Conservation (phyloP, 2,329 filamentous ascomycete species). For the Ophiostoma ips region DNA sequence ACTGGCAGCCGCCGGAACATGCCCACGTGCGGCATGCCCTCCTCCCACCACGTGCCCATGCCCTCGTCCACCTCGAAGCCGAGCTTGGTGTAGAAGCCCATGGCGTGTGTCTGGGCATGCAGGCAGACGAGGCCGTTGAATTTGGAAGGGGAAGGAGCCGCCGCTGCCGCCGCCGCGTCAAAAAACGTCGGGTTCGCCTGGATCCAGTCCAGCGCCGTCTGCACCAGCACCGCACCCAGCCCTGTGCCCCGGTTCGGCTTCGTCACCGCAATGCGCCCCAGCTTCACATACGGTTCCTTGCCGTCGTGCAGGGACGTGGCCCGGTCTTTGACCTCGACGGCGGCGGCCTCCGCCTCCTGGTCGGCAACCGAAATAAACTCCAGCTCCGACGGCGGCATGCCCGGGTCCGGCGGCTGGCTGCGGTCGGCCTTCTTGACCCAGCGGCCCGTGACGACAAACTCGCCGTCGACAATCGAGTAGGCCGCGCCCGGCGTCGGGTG, state of each 20-base stretch:
- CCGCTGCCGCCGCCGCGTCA: slow-evolving; percentile 21
- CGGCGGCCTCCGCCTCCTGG: slow-evolving; percentile 8
- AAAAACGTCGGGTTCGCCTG: slow-evolving; percentile 43
- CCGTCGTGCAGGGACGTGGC: slow-evolving; percentile 42
- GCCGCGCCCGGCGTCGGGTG: slow-evolving; percentile 40
- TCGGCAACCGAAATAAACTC: slow-evolving; percentile 6
- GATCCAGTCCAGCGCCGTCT: slow-evolving; percentile 55
- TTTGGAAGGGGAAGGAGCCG: slow-evolving; percentile 27
- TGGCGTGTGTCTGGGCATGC: slow-evolving; percentile 60
- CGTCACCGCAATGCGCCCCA: slow-evolving; percentile 64
- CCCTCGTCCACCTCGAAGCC: slow-evolving; percentile 62
- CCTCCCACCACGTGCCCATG: slow-evolving; percentile 69
- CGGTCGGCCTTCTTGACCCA: slow-evolving; percentile 15
- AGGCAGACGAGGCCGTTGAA: slow-evolving; percentile 68
- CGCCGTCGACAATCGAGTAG: slow-evolving; percentile 29
- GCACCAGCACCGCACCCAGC: slow-evolving; percentile 52
- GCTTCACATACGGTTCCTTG: slow-evolving; percentile 64
- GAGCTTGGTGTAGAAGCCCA: slow-evolving; percentile 51
- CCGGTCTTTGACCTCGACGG: slow-evolving; percentile 25
- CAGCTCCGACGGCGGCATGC: slow-evolving; percentile 14
- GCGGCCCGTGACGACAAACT: slow-evolving; percentile 18
- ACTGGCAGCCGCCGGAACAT: slow-evolving; percentile 49
- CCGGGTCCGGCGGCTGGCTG: not conserved
- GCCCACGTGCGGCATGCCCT: slow-evolving; percentile 71
- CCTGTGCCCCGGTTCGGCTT: slow-evolving; percentile 49